Evolutionary conservation across 176 grass and related monocot genomes (phyloP).

Genomic region (Thinopyrum elongatum): DNA sequence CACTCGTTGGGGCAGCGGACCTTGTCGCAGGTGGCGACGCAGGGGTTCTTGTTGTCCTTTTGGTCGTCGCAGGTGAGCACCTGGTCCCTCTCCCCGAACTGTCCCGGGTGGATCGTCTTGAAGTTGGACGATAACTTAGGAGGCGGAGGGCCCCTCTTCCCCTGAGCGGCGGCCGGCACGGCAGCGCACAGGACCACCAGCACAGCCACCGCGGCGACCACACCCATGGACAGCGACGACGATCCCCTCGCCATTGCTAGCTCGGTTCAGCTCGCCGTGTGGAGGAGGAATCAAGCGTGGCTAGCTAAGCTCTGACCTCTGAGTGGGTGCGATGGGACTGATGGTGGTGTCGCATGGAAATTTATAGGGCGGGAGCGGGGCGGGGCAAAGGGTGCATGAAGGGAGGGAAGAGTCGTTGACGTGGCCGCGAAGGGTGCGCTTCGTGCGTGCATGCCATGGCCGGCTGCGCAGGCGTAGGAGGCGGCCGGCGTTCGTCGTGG

Average conservation of each 20-base stretch:
- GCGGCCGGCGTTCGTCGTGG: too few relatives aligned
- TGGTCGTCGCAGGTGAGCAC: background rate
- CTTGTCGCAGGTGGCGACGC: constrained; percentile 24
- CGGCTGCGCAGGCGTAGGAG: background rate
- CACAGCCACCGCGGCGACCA: background rate
- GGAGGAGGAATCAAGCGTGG: background rate
- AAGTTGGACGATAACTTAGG: too few relatives aligned
- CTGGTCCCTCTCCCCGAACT: constrained; percentile 5
- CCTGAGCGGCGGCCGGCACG: background rate
- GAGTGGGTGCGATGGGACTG: background rate
- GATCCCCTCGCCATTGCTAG: background rate
- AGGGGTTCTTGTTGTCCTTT: background rate
- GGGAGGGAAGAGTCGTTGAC: background rate
- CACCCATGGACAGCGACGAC: background rate
- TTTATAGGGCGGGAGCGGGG: background rate
- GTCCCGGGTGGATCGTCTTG: background rate
- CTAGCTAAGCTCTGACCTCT: background rate
- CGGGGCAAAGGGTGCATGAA: too few relatives aligned
- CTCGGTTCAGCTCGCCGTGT: background rate
- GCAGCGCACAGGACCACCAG: background rate
- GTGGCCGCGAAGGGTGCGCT: too few relatives aligned
- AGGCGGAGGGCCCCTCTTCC: background rate
- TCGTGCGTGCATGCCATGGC: background rate
- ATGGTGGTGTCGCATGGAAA: background rate
- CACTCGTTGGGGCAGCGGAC: constrained; percentile 41